Conservation (phyloP, 1,139 yeast genomes). For the Pichia sp. region DNA sequence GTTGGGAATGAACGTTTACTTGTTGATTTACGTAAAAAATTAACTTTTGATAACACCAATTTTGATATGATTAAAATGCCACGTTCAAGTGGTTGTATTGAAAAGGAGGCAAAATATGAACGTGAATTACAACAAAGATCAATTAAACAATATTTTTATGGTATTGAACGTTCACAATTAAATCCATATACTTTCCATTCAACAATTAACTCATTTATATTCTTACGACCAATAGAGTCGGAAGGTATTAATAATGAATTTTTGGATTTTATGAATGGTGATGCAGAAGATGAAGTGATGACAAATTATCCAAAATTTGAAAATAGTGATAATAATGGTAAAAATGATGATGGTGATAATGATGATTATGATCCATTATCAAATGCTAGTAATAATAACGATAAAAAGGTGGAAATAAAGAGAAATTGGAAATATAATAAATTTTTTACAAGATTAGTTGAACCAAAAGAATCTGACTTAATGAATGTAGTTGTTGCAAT, state of each 20-base stretch:
- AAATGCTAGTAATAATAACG: background rate
- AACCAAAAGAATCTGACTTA: conserved; percentile 20
- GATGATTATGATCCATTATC: conserved; percentile 10
- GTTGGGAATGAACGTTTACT: conserved; percentile 61
- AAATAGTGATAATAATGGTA: background rate
- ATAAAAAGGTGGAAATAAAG: background rate
- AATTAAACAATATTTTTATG: conserved; percentile 87
- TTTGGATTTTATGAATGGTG: conserved; percentile 34
- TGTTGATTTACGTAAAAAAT: conserved; percentile 56
- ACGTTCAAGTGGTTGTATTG: conserved; percentile 71
- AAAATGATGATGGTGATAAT: conserved; percentile 2
- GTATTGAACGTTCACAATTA: conserved; percentile 56
- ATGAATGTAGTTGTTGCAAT: conserved; percentile 26
- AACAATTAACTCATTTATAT: conserved; percentile 42
- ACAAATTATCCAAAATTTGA: conserved; percentile 23
- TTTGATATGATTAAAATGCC: conserved; percentile 54
- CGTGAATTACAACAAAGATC: conserved; percentile 69
- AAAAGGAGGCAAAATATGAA: conserved; percentile 60
- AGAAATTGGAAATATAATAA: conserved; percentile 41
- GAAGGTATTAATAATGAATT: conserved; percentile 17
- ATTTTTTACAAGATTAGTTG: conserved; percentile 5
- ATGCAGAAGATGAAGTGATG: conserved; percentile 45
- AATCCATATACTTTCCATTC: conserved; percentile 70
- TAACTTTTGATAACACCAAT: conserved; percentile 19
- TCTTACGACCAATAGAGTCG: conserved; percentile 41